Conservation (phyloP, 2,329 filamentous ascomycete genomes). For the Diplodia scrobiculata region DNA sequence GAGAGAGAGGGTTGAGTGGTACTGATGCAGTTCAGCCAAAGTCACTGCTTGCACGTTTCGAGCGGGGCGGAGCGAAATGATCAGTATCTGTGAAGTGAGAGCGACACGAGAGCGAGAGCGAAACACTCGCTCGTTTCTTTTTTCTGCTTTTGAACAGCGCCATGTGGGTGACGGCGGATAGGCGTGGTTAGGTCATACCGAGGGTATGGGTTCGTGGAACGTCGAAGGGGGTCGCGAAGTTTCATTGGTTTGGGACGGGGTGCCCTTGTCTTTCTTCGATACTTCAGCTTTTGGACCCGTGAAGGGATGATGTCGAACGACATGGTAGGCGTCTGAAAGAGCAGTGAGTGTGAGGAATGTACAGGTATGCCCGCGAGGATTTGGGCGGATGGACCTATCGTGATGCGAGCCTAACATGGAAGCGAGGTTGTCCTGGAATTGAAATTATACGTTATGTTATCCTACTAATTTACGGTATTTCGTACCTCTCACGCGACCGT, state of each 20-base stretch:
- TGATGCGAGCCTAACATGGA: not conserved
- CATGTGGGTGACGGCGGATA: not conserved
- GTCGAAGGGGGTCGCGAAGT: not conserved
- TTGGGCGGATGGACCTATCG: not conserved
- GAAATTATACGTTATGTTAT: conserved; percentile 23
- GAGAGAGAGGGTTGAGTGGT: too few relatives aligned
- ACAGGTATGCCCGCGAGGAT: too few relatives aligned
- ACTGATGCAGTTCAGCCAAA: too few relatives aligned
- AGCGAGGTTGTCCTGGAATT: not conserved
- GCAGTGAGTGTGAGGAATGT: not conserved
- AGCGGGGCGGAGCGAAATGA: not conserved
- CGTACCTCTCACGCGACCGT: not conserved
- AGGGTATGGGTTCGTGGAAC: conserved; percentile 3
- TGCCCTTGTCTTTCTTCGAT: not conserved
- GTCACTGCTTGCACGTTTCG: too few relatives aligned
- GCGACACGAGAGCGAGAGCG: not conserved
- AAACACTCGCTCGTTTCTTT: not conserved
- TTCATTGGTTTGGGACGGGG: not conserved
- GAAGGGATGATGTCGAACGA: not conserved
- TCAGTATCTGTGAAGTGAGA: not conserved
- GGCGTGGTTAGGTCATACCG: not conserved
- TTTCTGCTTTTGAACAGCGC: not conserved
- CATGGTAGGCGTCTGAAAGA: not conserved
- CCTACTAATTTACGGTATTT: conserved; percentile 6
- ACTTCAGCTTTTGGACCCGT: not conserved